Percentiles rank a stretch among this genome's conserved stretches.
Conservation (phyloP, 129 eudicot species). For the Gnaphalium uliginosum region DNA sequence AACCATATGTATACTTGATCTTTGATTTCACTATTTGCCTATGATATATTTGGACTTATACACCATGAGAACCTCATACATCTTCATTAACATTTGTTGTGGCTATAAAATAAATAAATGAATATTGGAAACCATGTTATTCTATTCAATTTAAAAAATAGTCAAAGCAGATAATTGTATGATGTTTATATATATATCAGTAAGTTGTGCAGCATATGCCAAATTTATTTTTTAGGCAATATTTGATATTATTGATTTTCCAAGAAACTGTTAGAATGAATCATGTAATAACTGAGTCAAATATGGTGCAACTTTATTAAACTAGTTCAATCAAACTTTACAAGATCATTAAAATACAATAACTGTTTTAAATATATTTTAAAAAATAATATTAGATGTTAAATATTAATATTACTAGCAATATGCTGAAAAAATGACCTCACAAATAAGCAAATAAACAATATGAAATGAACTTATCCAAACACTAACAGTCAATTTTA, state of each 20-base stretch:
- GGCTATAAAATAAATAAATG: slow-evolving; percentile 35
- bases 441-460: too few species aligned
- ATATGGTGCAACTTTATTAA: too few species aligned
- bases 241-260: neutral
- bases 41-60: slow-evolving; percentile 30
- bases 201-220: neutral
- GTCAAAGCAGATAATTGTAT: neutral
- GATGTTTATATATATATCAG: slow-evolving; percentile 10
- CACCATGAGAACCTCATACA: slow-evolving; percentile 21
- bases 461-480: too few species aligned
- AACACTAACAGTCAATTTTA: too few species aligned
- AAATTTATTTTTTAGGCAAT: neutral
- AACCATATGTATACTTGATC: slow-evolving; percentile 23
- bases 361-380: neutral
- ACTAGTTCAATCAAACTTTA: too few species aligned
- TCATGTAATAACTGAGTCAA: too few species aligned
- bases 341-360: too few species aligned
- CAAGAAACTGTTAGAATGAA: neutral
- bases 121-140: slow-evolving; percentile 16
- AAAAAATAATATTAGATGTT: neutral
- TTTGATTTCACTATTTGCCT: slow-evolving; percentile 18
- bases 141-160: slow-evolving; percentile 14
- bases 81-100: slow-evolving; percentile 21
- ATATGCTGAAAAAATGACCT: too few species aligned
- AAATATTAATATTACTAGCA: too few species aligned